A percentile compares a stretch with the other conserved stretches of the same genome.
phyloP scores from a whole-genome alignment of 2,329 filamentous ascomycete genomes.

The Dothideomycetes sp. region DNA sequence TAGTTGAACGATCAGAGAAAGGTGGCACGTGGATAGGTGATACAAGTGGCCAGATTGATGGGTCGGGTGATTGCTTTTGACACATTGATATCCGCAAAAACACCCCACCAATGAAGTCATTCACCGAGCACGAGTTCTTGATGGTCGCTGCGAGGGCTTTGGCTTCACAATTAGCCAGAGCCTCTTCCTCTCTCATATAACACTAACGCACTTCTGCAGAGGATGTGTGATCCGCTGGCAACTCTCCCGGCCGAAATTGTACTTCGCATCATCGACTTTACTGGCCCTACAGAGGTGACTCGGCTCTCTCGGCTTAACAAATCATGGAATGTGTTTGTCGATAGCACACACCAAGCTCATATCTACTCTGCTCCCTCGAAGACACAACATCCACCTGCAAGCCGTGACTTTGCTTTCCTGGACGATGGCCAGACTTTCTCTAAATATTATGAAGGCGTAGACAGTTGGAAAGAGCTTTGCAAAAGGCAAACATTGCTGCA shows the following conservation, averaged over 20 bases:
- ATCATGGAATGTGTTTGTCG: slow-evolving; percentile 32
- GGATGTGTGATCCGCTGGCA: slow-evolving; percentile 15
- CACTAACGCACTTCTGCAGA: too few species aligned
- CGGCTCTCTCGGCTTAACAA: slow-evolving; percentile 23
- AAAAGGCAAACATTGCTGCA: slow-evolving; percentile 28
- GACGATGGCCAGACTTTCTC: slow-evolving; percentile 18
- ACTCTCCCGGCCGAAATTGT: slow-evolving; percentile 29
- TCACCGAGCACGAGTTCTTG: too few species aligned
- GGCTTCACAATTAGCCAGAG: too few species aligned
- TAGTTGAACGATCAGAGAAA: too few species aligned
- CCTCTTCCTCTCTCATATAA: too few species aligned
- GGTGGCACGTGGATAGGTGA: too few species aligned
- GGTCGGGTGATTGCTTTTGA: too few species aligned
- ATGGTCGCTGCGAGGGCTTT: too few species aligned
- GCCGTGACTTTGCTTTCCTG: slow-evolving; percentile 23
- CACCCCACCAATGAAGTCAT: too few species aligned
- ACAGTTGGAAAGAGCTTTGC: slow-evolving; percentile 35
- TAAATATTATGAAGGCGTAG: slow-evolving; percentile 22
- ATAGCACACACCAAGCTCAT: slow-evolving; percentile 29
- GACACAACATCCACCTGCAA: slow-evolving; percentile 16
- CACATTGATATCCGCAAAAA: too few species aligned
- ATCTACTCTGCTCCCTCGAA: slow-evolving; percentile 28
- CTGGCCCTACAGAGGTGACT: slow-evolving; percentile 23
- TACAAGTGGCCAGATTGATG: too few species aligned
- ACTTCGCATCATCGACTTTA: slow-evolving; percentile 29